phyloP scores from a whole-genome alignment of 305 asterid species.

The Fraxinus platypoda region DNA sequence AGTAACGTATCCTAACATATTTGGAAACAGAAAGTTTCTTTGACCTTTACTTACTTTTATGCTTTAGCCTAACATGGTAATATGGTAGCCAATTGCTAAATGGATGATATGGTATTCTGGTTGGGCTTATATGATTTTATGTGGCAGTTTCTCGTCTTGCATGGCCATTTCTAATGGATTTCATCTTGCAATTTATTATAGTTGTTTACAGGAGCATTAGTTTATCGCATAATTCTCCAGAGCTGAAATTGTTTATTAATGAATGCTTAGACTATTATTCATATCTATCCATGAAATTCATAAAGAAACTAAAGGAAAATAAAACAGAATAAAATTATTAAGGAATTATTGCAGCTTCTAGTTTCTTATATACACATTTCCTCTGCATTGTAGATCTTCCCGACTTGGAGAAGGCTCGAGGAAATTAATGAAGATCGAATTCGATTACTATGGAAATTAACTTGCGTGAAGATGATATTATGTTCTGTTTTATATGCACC shows the following conservation, averaged over 20 bases:
- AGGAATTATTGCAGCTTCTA: neutral
- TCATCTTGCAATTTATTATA: conserved; percentile 1
- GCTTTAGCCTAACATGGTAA: neutral
- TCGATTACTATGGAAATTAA: conserved; percentile 13
- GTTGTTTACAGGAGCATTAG: neutral
- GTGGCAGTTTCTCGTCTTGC: neutral
- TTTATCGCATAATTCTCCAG: neutral
- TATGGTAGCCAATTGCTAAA: neutral
- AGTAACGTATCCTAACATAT: neutral
- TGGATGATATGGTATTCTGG: conserved; percentile 3
- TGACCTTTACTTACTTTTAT: neutral
- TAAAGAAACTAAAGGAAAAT: neutral
- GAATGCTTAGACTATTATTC: neutral
- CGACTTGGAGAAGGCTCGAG: conserved; percentile 79
- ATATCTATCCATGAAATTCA: neutral
- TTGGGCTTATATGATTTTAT: neutral
- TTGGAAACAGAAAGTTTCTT: neutral
- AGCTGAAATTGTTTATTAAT: neutral
- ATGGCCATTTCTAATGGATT: neutral
- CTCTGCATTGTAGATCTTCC: conserved; percentile 69
- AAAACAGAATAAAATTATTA: neutral
- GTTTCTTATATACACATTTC: conserved; percentile 6
- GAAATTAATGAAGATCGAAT: conserved; percentile 26
- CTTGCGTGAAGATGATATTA: neutral
- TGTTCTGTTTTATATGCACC: neutral